These are phyloP conservation scores for Salix viminalis DNA, from an alignment of 345 rosid species.

Conservation along the genomic window DNA sequence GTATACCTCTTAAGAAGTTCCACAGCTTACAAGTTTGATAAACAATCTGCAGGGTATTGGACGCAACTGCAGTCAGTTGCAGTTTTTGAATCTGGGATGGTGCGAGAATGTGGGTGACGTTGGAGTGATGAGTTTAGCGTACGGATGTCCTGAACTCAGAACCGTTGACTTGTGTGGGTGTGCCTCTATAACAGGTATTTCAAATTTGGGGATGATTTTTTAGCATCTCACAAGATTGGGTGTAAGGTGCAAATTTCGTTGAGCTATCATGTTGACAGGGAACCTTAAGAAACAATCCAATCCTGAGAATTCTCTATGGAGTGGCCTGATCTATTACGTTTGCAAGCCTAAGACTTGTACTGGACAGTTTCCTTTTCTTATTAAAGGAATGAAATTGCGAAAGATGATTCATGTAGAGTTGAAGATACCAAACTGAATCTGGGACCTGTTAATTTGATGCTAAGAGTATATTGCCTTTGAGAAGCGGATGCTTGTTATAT, in stretches of 20 bases:
- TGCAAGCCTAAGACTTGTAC: not conserved
- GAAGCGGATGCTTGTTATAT: not conserved
- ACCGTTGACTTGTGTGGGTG: conserved; percentile 81
- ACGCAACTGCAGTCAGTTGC: conserved; percentile 62
- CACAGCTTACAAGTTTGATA: not conserved
- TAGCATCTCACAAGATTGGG: not conserved
- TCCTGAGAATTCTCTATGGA: not conserved
- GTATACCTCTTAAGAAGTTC: not conserved
- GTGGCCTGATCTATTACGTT: not conserved
- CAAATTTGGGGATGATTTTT: not conserved
- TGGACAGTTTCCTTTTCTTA: not conserved
- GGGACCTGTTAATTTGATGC: not conserved
- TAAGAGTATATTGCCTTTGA: not conserved
- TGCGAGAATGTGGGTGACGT: conserved; percentile 79
- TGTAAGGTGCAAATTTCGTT: not conserved
- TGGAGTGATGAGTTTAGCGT: conserved; percentile 83
- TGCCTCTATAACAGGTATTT: conserved; percentile 70
- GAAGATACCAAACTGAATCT: not conserved
- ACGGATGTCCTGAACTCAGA: conserved; percentile 85
- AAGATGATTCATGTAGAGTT: not conserved
- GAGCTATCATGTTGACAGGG: not conserved
- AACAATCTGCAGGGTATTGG: conserved; percentile 68
- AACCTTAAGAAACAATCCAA: not conserved
- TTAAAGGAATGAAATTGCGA: not conserved
- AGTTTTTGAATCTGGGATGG: conserved; percentile 87